phyloP scores from a whole-genome alignment of 768 basidiomycete species.

The Dictyophora rubrovolvata region DNA sequence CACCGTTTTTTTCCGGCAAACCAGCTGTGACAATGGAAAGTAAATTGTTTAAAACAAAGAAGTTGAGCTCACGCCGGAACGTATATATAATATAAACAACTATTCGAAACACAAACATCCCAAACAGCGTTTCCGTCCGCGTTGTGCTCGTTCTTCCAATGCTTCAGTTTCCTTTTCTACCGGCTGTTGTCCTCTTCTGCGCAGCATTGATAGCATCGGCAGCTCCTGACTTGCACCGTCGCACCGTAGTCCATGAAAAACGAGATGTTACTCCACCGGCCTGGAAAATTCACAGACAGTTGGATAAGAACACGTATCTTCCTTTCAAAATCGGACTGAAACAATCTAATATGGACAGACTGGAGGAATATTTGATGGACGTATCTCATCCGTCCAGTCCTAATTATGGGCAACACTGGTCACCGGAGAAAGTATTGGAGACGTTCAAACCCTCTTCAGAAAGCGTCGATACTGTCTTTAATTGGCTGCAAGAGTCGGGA shows the following conservation, averaged over 20 bases:
- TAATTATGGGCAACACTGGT: conserved; percentile 27
- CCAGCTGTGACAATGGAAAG: too few relatives aligned
- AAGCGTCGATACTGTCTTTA: conserved; percentile 18
- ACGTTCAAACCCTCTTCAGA: conserved; percentile 23
- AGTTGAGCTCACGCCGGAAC: too few relatives aligned
- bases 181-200: neutral
- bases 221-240: neutral
- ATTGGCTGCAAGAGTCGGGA: conserved; percentile 23
- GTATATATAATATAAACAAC: too few relatives aligned
- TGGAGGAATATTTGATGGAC: conserved; percentile 22
- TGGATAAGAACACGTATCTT: conserved; percentile 12
- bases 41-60: too few relatives aligned
- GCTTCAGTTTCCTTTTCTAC: neutral
- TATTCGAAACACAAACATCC: too few relatives aligned
- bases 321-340: conserved; percentile 23
- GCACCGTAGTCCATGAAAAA: conserved; percentile 26
- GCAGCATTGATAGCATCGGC: neutral
- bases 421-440: conserved; percentile 19
- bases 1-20: too few relatives aligned
- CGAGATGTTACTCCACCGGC: conserved; percentile 23
- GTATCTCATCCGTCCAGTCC: conserved; percentile 28
- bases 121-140: neutral
- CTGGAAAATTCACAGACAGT: neutral
- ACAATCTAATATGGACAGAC: conserved; percentile 23
- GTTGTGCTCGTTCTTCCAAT: neutral